Conservation (phyloP, 2,329 filamentous ascomycete genomes). For the Botrytis byssoidea region DNA sequence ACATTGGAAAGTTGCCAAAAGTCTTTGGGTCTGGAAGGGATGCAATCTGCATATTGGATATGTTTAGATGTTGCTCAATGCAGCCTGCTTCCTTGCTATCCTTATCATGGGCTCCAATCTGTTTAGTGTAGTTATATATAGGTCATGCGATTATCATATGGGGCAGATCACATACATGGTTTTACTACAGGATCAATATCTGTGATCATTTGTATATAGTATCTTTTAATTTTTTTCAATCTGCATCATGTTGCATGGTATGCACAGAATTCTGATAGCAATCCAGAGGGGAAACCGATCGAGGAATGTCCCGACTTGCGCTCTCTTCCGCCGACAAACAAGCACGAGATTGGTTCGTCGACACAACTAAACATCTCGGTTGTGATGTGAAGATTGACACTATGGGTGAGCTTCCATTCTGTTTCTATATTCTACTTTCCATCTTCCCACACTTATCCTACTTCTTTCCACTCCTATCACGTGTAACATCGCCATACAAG, state of each 20-base stretch:
- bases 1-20: background rate
- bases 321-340: conserved; percentile 69
- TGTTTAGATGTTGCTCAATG: too few species aligned
- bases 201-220: background rate
- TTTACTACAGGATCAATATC: background rate
- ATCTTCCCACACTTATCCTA: too few species aligned
- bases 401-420: background rate
- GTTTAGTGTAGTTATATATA: background rate
- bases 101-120: background rate
- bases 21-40: background rate
- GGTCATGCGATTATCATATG: background rate
- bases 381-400: conserved; percentile 13
- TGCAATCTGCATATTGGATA: background rate
- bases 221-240: background rate
- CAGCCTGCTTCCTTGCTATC: background rate
- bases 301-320: conserved; percentile 73
- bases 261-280: conserved; percentile 16
- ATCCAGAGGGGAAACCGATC: conserved; percentile 55
- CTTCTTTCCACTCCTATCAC: too few species aligned
- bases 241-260: too few species aligned
- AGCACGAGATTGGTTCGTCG: conserved; percentile 40
- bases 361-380: background rate
- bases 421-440: background rate
- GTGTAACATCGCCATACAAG: too few species aligned
- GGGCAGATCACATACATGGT: background rate